phyloP scores from a whole-genome alignment of 2,329 filamentous ascomycete species.

The Ophiosphaerella narmari region DNA sequence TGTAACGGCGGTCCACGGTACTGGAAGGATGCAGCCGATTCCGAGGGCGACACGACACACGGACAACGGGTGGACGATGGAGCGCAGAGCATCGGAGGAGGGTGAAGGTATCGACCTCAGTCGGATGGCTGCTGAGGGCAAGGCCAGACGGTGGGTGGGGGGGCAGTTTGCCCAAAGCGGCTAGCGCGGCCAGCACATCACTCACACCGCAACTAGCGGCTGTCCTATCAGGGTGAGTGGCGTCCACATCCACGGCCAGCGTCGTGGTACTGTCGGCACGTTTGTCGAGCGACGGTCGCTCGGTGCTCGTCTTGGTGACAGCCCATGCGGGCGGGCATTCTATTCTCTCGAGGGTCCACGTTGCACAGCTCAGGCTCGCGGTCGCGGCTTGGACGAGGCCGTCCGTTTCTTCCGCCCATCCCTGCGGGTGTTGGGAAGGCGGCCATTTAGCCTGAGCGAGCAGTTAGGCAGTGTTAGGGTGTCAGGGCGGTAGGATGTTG shows the following conservation, averaged over 20 bases:
- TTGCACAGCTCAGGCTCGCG: constrained; percentile 35
- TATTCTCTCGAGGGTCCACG: constrained; percentile 46
- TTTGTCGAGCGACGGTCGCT: constrained; percentile 26
- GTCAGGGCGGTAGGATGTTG: background rate
- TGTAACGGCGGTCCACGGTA: constrained; percentile 26
- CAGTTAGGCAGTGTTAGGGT: constrained; percentile 18
- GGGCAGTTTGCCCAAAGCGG: constrained; percentile 15
- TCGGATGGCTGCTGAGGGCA: constrained; percentile 33
- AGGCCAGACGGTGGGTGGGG: constrained; percentile 35
- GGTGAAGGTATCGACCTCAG: constrained; percentile 10
- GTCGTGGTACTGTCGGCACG: constrained; percentile 43
- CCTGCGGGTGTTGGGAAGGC: constrained; percentile 28
- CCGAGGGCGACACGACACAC: constrained; percentile 23
- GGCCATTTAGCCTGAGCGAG: constrained; percentile 46
- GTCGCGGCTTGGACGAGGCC: constrained; percentile 20
- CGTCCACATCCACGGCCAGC: constrained; percentile 42
- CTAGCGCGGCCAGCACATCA: constrained; percentile 44
- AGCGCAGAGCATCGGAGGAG: constrained; percentile 1
- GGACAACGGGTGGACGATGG: constrained; percentile 10
- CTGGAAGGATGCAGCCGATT: constrained; percentile 24
- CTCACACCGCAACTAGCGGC: constrained; percentile 41
- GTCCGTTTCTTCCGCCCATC: constrained; percentile 44
- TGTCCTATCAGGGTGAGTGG: constrained; percentile 37
- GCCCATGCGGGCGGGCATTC: constrained; percentile 42
- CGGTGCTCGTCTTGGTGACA: constrained; percentile 34